Percentiles rank a stretch among this genome's conserved stretches.
phyloP scores from a whole-genome alignment of 805 yeast genomes.

The Sporopachydermia lactativora region DNA sequence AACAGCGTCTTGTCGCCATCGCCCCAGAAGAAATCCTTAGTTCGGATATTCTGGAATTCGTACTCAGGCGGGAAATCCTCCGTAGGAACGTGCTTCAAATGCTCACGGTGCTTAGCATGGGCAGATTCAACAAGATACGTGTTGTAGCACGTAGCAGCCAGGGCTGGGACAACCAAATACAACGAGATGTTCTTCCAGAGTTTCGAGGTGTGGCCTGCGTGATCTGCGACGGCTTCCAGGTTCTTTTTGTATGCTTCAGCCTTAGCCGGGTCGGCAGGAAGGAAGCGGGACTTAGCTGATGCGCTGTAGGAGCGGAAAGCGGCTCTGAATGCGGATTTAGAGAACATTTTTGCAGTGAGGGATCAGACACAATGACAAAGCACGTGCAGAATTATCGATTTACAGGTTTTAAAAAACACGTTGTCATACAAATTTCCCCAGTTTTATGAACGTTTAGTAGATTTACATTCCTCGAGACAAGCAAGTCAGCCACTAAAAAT shows the following conservation, averaged over 20 bases:
- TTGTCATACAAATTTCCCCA: too few relatives aligned
- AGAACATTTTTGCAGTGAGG: too few relatives aligned
- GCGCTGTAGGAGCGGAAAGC: slow-evolving; percentile 20
- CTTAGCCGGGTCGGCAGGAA: slow-evolving; percentile 39
- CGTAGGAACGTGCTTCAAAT: slow-evolving; percentile 58
- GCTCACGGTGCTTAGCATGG: slow-evolving; percentile 85
- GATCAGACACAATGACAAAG: too few relatives aligned
- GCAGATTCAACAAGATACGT: slow-evolving; percentile 71
- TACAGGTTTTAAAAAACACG: too few relatives aligned
- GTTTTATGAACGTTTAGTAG: too few relatives aligned
- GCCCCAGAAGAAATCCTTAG: slow-evolving; percentile 92
- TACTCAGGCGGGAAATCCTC: slow-evolving; percentile 89
- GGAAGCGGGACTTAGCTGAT: slow-evolving; percentile 30
- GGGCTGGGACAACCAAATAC: slow-evolving; percentile 72
- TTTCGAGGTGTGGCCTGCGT: slow-evolving; percentile 61
- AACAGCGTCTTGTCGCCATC: slow-evolving; percentile 94
- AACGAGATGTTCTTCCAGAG: slow-evolving; percentile 80
- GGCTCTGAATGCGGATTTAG: too few relatives aligned
- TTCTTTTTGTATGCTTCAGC: slow-evolving; percentile 57
- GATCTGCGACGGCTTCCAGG: slow-evolving; percentile 55
- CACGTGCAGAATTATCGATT: too few relatives aligned
- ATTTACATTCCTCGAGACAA: too few relatives aligned
- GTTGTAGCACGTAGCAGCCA: slow-evolving; percentile 62
- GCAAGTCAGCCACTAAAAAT: too few relatives aligned
- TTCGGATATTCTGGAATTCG: slow-evolving; percentile 85